Percentiles rank a stretch among this genome's conserved stretches.
Conservation (phyloP, 1,139 yeast genomes). For the Ashbya aceris region DNA sequence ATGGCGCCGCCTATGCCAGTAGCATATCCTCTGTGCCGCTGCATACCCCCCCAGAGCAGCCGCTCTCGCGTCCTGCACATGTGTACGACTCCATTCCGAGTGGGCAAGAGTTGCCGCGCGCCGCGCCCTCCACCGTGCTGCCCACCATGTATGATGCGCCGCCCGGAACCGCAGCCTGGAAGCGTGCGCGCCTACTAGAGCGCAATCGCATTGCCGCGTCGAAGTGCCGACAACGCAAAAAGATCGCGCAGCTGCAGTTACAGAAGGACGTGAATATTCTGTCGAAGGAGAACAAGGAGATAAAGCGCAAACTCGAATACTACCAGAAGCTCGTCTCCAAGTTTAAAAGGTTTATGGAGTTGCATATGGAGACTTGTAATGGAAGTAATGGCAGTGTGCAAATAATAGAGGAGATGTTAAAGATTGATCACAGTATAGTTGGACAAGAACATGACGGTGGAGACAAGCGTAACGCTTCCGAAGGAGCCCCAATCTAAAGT, state of each 20-base stretch:
- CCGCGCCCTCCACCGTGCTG: background rate
- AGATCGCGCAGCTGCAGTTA: conserved; percentile 57
- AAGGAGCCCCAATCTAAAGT: no score
- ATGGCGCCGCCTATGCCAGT: background rate
- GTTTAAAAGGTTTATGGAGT: conserved; percentile 26
- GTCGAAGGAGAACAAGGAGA: conserved; percentile 37
- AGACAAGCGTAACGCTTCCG: no score
- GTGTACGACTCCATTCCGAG: background rate
- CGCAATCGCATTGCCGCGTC: conserved; percentile 68
- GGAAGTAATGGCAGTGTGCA: conserved; percentile 21
- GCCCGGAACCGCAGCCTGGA: conserved; percentile 78
- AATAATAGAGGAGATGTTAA: conserved; percentile 28
- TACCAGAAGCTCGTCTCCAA: conserved; percentile 27
- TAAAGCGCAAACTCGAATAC: conserved; percentile 34
- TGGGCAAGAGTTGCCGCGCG: background rate
- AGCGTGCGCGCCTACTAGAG: conserved; percentile 57
- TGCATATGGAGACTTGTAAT: conserved; percentile 19
- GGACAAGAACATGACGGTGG: conserved; percentile 23
- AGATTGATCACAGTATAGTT: conserved; percentile 26
- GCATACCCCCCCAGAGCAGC: background rate
- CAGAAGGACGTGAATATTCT: conserved; percentile 47
- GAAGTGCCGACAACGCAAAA: conserved; percentile 67
- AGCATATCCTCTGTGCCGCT: background rate
- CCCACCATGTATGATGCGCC: conserved; percentile 36
- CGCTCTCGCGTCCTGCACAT: background rate